Conservation (phyloP, 257 asterid species). For the Capsicum baccatum region DNA sequence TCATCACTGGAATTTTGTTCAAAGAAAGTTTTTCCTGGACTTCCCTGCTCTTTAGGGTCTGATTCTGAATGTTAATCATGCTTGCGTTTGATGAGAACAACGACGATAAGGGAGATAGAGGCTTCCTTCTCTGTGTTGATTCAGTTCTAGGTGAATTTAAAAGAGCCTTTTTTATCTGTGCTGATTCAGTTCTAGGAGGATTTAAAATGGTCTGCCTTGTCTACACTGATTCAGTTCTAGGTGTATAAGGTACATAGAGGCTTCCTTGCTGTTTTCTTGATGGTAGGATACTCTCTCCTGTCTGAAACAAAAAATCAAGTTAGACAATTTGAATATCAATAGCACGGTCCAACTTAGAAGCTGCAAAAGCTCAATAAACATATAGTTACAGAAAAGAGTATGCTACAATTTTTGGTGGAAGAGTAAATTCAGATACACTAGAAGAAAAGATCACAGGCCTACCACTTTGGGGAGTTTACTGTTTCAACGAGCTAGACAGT, state of each 20-base stretch:
- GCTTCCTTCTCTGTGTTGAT: not conserved
- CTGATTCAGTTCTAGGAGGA: constrained; percentile 33
- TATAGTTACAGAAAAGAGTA: too few species aligned
- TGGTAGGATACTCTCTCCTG: constrained; percentile 48
- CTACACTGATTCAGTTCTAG: constrained; percentile 31
- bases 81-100: constrained; percentile 51
- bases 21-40: too few species aligned
- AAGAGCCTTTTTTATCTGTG: not conserved
- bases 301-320: constrained; percentile 40
- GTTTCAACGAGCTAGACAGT: too few species aligned
- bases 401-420: too few species aligned
- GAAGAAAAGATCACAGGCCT: too few species aligned
- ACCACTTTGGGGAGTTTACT: too few species aligned
- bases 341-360: too few species aligned
- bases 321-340: not conserved
- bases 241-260: not conserved
- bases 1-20: too few species aligned
- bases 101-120: constrained; percentile 67
- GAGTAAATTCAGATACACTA: too few species aligned
- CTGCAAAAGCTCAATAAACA: too few species aligned
- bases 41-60: constrained; percentile 27
- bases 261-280: constrained; percentile 32
- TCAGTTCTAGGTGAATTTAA: too few species aligned
- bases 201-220: constrained; percentile 52
- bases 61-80: constrained; percentile 48